Percentiles rank a stretch among this genome's conserved stretches.
Conservation (phyloP, 2,329 filamentous ascomycete genomes). For the Cordyceps javanica region DNA sequence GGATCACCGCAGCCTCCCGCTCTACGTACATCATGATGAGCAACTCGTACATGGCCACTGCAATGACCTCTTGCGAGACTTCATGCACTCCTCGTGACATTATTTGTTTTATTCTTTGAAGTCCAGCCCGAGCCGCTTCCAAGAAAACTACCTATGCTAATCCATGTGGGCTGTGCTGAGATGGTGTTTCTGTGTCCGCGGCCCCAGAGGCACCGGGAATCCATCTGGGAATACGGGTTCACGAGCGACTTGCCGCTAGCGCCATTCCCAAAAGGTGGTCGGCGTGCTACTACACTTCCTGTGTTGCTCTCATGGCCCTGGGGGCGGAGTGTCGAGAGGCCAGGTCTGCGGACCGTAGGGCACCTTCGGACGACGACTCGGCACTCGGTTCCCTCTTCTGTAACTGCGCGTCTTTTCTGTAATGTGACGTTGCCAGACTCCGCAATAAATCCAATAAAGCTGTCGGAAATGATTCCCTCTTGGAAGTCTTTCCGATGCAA, state of each 20-base stretch:
- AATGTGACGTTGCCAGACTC: not conserved
- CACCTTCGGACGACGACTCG: not conserved
- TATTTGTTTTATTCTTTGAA: not conserved
- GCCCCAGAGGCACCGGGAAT: too few relatives aligned
- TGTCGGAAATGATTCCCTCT: not conserved
- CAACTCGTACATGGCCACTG: not conserved
- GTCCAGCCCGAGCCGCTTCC: not conserved
- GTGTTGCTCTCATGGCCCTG: not conserved
- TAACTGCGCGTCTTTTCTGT: not conserved
- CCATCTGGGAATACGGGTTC: not conserved
- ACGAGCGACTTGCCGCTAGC: not conserved
- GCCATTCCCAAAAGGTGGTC: not conserved
- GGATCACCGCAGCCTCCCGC: not conserved
- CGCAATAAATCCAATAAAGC: not conserved
- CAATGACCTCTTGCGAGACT: not conserved
- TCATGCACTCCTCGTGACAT: constrained; percentile 2
- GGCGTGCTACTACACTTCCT: not conserved
- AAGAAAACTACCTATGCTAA: not conserved
- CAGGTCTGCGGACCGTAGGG: not conserved
- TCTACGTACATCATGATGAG: not conserved
- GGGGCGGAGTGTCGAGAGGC: not conserved
- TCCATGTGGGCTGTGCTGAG: not conserved
- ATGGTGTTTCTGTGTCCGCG: too few relatives aligned
- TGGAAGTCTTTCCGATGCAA: not conserved
- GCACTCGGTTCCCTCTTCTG: not conserved